Evolutionary conservation across 2,329 filamentous ascomycete species (phyloP).

Genomic region (Trichoderma citrinoviride): DNA sequence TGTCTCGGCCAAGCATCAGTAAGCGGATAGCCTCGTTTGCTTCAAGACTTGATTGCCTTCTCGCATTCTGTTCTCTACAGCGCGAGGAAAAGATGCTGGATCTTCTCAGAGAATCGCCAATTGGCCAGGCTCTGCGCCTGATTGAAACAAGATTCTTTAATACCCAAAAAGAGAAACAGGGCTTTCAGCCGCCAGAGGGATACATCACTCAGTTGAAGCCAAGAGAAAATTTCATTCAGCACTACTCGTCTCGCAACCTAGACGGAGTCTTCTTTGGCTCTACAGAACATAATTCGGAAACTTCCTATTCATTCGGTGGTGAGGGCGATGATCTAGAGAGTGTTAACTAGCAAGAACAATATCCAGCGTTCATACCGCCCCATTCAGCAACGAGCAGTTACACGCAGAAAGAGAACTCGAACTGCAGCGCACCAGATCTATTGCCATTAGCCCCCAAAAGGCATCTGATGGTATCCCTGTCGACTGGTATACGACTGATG

Average conservation of each 20-base stretch:
- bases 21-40: no score
- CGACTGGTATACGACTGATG: conserved; percentile 22
- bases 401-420: neutral
- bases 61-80: no score
- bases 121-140: neutral
- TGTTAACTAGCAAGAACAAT: neutral
- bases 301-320: neutral
- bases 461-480: conserved; percentile 18
- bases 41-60: no score
- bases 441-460: conserved; percentile 7
- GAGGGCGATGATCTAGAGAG: neutral
- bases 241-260: neutral
- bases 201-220: neutral
- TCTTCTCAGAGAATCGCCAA: neutral
- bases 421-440: neutral
- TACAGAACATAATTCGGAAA: neutral
- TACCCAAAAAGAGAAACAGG: conserved; percentile 2
- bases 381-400: neutral
- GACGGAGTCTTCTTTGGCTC: neutral
- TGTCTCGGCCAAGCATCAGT: no score
- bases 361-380: neutral
- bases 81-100: neutral
- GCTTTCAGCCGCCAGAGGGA: neutral
- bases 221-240: neutral
- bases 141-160: neutral